Evolutionary conservation across 805 yeast genomes (phyloP).

Genomic region (Starmera quercuum): DNA sequence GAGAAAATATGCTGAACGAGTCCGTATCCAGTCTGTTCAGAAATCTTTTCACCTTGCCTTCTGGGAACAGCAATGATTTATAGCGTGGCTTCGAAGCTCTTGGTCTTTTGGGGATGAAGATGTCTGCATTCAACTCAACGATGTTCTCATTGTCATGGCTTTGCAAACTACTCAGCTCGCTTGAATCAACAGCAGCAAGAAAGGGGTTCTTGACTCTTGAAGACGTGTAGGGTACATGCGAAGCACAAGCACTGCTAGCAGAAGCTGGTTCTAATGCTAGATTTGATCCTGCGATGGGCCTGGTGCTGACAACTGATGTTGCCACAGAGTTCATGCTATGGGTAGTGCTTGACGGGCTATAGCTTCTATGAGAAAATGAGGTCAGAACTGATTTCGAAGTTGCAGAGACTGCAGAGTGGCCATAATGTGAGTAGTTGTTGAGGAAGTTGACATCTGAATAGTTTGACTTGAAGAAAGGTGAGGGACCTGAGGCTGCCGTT

Average conservation of each 20-base stretch:
- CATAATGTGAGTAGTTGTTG: slow-evolving; percentile 30
- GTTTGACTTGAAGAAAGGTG: slow-evolving; percentile 1
- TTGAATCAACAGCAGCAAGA: not conserved
- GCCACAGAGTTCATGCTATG: not conserved
- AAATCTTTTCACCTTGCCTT: slow-evolving; percentile 15
- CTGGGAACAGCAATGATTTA: slow-evolving; percentile 11
- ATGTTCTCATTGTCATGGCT: too few species aligned
- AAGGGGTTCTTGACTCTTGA: too few species aligned
- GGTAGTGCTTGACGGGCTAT: not conserved
- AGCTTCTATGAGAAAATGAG: not conserved
- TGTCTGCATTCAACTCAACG: not conserved
- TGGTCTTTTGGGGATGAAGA: slow-evolving; percentile 2
- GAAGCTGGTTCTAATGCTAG: too few species aligned
- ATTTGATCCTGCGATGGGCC: too few species aligned
- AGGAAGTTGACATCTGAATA: slow-evolving; percentile 22
- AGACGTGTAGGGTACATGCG: too few species aligned
- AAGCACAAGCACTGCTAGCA: too few species aligned
- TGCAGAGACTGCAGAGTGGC: slow-evolving; percentile 5
- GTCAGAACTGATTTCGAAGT: not conserved
- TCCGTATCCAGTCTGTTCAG: slow-evolving; percentile 25
- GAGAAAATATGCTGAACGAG: slow-evolving; percentile 22
- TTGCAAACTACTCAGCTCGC: too few species aligned
- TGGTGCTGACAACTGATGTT: too few species aligned
- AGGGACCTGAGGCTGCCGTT: too few species aligned
- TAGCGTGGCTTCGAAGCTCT: slow-evolving; percentile 10